phyloP scores from a whole-genome alignment of 345 rosid genomes.

The Acer yangbiense region DNA sequence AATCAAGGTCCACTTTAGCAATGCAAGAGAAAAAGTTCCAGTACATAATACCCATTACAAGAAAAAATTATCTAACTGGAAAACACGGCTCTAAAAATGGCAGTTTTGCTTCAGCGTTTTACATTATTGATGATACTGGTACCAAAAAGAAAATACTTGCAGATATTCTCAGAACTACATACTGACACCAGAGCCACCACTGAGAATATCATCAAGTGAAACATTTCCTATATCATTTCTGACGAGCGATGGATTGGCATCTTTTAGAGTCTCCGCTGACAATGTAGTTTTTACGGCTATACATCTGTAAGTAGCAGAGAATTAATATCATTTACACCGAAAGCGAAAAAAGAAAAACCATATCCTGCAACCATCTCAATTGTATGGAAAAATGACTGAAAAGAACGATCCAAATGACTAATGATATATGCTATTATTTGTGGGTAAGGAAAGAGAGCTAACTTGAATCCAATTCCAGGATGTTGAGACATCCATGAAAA shows the following conservation, averaged over 20 bases:
- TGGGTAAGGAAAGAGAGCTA: not conserved
- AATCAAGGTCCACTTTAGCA: slow-evolving; percentile 9
- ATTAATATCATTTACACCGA: slow-evolving; percentile 6
- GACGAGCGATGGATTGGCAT: slow-evolving; percentile 72
- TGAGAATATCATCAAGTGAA: slow-evolving; percentile 83
- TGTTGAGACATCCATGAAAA: not conserved
- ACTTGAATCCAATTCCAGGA: not conserved
- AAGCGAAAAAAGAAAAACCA: not conserved
- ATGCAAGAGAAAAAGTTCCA: slow-evolving; percentile 25
- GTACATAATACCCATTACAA: slow-evolving; percentile 36
- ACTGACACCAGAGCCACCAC: slow-evolving; percentile 78
- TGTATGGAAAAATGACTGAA: not conserved
- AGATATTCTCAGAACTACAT: slow-evolving; percentile 61
- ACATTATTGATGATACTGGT: slow-evolving; percentile 39
- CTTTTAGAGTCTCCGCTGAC: slow-evolving; percentile 63
- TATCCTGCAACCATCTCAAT: not conserved
- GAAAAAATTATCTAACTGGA: slow-evolving; percentile 14
- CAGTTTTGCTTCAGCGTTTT: slow-evolving; percentile 29
- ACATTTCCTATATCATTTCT: slow-evolving; percentile 71
- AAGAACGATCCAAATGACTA: slow-evolving; percentile 12
- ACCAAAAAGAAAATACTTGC: slow-evolving; percentile 38
- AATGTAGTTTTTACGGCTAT: slow-evolving; percentile 88
- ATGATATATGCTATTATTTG: not conserved
- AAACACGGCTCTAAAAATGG: slow-evolving; percentile 17
- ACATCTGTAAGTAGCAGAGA: slow-evolving; percentile 61